These are phyloP conservation scores for Trichoderma endophyticum DNA, from an alignment of 2,329 filamentous ascomycete species.

Conservation along the genomic window DNA sequence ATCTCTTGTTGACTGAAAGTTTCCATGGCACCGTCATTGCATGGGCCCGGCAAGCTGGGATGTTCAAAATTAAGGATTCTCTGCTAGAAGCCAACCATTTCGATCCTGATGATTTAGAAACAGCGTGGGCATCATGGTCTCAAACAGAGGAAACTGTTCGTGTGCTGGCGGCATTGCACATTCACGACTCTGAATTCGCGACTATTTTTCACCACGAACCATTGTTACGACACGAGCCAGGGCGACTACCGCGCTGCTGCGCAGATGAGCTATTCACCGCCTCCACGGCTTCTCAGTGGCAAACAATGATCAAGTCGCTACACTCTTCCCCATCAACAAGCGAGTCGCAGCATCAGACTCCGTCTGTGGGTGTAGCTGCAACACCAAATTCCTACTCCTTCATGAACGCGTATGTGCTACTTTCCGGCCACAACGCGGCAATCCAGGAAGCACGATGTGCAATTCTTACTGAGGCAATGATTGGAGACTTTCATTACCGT, in stretches of 20 bases:
- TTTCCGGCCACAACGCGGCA: not conserved
- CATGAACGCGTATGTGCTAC: not conserved
- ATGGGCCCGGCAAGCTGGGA: slow-evolving; percentile 21
- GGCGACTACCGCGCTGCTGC: not conserved
- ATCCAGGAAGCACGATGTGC: not conserved
- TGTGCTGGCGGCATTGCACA: not conserved
- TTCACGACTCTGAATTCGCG: not conserved
- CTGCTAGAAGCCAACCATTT: not conserved
- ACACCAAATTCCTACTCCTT: not conserved
- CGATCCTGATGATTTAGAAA: not conserved
- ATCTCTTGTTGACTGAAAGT: slow-evolving; percentile 18
- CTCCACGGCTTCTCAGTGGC: not conserved
- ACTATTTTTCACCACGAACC: not conserved
- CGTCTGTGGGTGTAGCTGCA: not conserved
- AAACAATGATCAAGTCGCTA: not conserved
- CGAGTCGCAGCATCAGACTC: not conserved
- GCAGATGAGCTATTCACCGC: not conserved
- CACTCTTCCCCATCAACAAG: not conserved
- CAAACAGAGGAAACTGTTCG: not conserved
- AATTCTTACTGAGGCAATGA: not conserved
- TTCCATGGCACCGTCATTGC: slow-evolving; percentile 21
- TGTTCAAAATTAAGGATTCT: slow-evolving; percentile 8
- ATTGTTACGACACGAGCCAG: not conserved
- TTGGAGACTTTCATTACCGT: not conserved
- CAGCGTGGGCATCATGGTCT: not conserved